phyloP scores from a whole-genome alignment of 352 stramenopile species.

The Thalassiosira sp. region DNA sequence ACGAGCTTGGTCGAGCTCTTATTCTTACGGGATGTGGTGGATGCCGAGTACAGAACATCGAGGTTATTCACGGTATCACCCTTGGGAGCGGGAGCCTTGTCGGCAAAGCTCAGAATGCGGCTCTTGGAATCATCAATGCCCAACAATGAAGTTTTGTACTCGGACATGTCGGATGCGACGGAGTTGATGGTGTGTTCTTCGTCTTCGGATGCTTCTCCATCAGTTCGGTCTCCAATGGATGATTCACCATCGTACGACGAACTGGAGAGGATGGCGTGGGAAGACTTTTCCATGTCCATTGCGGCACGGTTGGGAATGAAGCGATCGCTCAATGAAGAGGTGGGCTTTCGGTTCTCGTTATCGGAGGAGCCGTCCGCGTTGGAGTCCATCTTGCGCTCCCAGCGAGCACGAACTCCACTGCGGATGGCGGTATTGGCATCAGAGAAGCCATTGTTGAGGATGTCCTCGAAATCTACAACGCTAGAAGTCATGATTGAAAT shows the following conservation, averaged over 20 bases:
- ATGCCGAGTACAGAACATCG: slow-evolving; percentile 93
- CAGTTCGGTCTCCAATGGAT: slow-evolving; percentile 46
- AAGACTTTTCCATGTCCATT: too few relatives aligned
- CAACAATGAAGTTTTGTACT: slow-evolving; percentile 50
- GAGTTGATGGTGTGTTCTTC: slow-evolving; percentile 48
- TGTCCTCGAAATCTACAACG: slow-evolving; percentile 80
- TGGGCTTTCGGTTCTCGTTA: slow-evolving; percentile 30
- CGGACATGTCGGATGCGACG: slow-evolving; percentile 43
- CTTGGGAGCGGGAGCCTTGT: slow-evolving; percentile 93
- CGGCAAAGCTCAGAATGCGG: slow-evolving; percentile 97
- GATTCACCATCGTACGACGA: slow-evolving; percentile 33
- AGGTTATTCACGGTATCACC: slow-evolving; percentile 96
- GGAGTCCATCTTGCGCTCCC: slow-evolving; percentile 70
- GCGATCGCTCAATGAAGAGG: slow-evolving; percentile 67
- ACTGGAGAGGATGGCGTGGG: slow-evolving; percentile 56
- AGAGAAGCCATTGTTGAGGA: slow-evolving; percentile 80
- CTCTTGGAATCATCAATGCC: slow-evolving; percentile 48
- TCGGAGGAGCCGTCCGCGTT: slow-evolving; percentile 13
- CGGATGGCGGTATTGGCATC: slow-evolving; percentile 76
- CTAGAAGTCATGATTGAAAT: slow-evolving; percentile 67
- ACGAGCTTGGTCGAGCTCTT: slow-evolving; percentile 86
- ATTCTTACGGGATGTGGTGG: slow-evolving; percentile 70
- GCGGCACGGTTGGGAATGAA: slow-evolving; percentile 87
- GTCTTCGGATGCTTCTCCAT: slow-evolving; percentile 33
- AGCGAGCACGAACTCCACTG: slow-evolving; percentile 68